Percentiles rank a stretch among this genome's conserved stretches.
These are phyloP conservation scores for Tuber aestivum DNA, from an alignment of 495 filamentous ascomycete species.

Conservation along the genomic window DNA sequence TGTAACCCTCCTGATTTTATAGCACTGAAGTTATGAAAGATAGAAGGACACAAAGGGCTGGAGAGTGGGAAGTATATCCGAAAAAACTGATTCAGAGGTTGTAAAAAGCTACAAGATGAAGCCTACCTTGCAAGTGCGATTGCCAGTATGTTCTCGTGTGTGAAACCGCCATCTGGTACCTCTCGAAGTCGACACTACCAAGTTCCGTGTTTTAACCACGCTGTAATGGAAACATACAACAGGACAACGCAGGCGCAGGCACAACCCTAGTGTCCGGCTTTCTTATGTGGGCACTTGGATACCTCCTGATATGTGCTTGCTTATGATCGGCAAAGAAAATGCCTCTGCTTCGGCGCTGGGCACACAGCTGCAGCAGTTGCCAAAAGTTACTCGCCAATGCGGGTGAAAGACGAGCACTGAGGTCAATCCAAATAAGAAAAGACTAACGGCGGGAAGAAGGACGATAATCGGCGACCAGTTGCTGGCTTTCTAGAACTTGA, in stretches of 20 bases:
- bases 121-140: constrained; percentile 41
- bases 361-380: constrained; percentile 19
- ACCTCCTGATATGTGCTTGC: constrained; percentile 31
- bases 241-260: constrained; percentile 23
- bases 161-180: constrained; percentile 40
- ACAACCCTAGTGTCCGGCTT: constrained; percentile 30
- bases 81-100: constrained; percentile 18
- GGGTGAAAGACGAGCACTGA: constrained; percentile 20
- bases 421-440: constrained; percentile 24
- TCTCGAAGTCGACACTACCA: constrained; percentile 34
- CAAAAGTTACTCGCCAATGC: constrained; percentile 23
- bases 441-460: constrained; percentile 21
- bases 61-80: constrained; percentile 22
- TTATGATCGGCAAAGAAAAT: constrained; percentile 36
- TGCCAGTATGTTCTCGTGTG: constrained; percentile 42
- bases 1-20: constrained; percentile 22
- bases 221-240: constrained; percentile 20
- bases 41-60: constrained; percentile 17
- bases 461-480: constrained; percentile 32
- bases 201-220: constrained; percentile 31
- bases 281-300: constrained; percentile 34
- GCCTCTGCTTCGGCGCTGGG: constrained; percentile 28
- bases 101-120: constrained; percentile 34
- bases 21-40: constrained; percentile 12
- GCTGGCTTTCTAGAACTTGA: constrained; percentile 16